phyloP scores from a whole-genome alignment of 2,329 filamentous ascomycete genomes.

The Zymoseptoria pseudotritici region DNA sequence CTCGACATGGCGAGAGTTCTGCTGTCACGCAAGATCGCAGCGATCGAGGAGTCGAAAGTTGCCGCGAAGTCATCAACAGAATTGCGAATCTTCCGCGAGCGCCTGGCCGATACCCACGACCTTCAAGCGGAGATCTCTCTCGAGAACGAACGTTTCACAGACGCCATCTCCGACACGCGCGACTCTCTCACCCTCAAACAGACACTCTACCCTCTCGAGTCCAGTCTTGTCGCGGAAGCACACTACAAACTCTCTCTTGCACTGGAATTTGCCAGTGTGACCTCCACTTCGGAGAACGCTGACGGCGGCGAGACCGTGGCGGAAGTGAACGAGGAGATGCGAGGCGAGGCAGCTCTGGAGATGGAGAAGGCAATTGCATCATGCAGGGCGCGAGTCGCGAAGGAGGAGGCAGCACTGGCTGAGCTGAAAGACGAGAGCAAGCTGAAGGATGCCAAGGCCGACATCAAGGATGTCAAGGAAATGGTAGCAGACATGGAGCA shows the following conservation, averaged over 20 bases:
- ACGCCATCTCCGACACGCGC: constrained; percentile 78
- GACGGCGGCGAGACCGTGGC: constrained; percentile 30
- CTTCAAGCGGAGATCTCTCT: constrained; percentile 93
- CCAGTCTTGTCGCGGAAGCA: constrained; percentile 81
- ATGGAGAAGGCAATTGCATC: constrained; percentile 68
- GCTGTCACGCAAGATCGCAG: constrained; percentile 49
- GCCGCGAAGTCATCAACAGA: constrained; percentile 38
- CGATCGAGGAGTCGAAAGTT: constrained; percentile 39
- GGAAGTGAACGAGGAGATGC: constrained; percentile 59
- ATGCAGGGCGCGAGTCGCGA: constrained; percentile 62
- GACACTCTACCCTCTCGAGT: constrained; percentile 70
- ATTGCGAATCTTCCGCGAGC: constrained; percentile 64
- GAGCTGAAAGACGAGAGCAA: constrained; percentile 47
- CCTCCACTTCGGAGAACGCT: constrained; percentile 46
- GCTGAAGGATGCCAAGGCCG: constrained; percentile 51
- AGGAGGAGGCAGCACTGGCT: constrained; percentile 60
- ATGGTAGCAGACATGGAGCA: constrained; percentile 73
- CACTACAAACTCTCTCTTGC: constrained; percentile 95
- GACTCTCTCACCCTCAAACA: constrained; percentile 72
- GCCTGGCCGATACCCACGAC: constrained; percentile 87
- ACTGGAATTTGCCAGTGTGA: constrained; percentile 82
- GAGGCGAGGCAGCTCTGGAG: constrained; percentile 63
- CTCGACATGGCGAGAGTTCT: constrained; percentile 57
- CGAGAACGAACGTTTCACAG: constrained; percentile 85
- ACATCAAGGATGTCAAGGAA: constrained; percentile 67